These are phyloP conservation scores for Microbotryum saponariae DNA, from an alignment of 1,284 basidiomycete genomes.

Conservation along the genomic window DNA sequence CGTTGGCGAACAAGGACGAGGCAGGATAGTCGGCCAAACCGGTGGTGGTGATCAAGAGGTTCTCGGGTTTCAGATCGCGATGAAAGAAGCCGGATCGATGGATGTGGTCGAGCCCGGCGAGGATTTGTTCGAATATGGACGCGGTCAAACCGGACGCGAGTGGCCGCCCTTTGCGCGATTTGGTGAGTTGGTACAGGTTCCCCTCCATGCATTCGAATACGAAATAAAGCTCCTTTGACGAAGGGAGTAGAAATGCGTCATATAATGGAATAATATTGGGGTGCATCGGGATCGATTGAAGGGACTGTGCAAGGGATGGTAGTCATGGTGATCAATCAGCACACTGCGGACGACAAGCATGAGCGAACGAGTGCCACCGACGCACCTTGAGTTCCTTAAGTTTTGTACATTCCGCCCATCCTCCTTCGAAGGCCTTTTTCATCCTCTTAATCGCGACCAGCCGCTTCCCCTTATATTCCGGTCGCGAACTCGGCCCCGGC, in stretches of 20 bases:
- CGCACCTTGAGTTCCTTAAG: slow-evolving; percentile 91
- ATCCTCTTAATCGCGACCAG: slow-evolving; percentile 97
- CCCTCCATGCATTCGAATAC: slow-evolving; percentile 99
- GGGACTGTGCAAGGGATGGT: slow-evolving; percentile 54
- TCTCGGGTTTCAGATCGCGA: slow-evolving; percentile 99
- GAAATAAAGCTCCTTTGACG: slow-evolving; percentile 92
- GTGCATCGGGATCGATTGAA: slow-evolving; percentile 87
- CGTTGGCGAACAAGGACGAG: slow-evolving; percentile 34
- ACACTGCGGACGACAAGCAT: too few relatives aligned
- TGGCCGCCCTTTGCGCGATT: slow-evolving; percentile 85
- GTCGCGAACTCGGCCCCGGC: slow-evolving; percentile 62
- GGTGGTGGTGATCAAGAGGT: slow-evolving; percentile 98
- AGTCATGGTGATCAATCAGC: not conserved
- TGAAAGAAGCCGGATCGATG: slow-evolving; percentile 93
- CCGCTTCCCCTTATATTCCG: slow-evolving; percentile 88
- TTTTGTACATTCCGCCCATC: slow-evolving; percentile 92
- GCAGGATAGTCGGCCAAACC: slow-evolving; percentile 91
- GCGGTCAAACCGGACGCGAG: slow-evolving; percentile 91
- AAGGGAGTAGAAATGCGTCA: slow-evolving; percentile 93
- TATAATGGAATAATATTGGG: slow-evolving; percentile 97
- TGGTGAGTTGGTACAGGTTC: slow-evolving; percentile 98
- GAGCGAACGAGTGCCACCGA: slow-evolving; percentile 1
- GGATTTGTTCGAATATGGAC: slow-evolving; percentile 88
- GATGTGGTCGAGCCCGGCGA: slow-evolving; percentile 84
- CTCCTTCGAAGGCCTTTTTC: slow-evolving; percentile 94